phyloP scores from a whole-genome alignment of 805 yeast species.

The Ogataea sp. region DNA sequence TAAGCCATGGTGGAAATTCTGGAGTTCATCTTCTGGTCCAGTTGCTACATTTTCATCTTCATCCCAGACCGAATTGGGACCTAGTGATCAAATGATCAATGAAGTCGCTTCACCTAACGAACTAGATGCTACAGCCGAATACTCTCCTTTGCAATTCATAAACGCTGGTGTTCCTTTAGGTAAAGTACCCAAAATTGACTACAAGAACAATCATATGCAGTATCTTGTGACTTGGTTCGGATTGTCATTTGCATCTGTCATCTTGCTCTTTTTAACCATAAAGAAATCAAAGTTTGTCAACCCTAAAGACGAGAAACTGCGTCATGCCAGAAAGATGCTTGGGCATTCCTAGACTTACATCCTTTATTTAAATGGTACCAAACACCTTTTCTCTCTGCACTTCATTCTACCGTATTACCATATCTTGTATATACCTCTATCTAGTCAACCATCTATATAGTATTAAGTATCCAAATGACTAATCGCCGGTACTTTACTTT shows the following conservation, averaged over 20 bases:
- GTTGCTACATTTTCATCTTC: no score
- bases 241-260: slow-evolving; percentile 61
- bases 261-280: slow-evolving; percentile 50
- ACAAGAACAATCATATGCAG: slow-evolving; percentile 85
- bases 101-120: slow-evolving; percentile 3
- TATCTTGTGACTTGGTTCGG: slow-evolving; percentile 96
- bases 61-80: no score
- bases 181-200: slow-evolving; percentile 66
- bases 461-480: no score
- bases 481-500: no score
- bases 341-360: slow-evolving; percentile 10
- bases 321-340: slow-evolving; percentile 37
- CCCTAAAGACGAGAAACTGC: slow-evolving; percentile 38
- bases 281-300: slow-evolving; percentile 31
- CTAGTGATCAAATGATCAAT: background rate
- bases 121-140: slow-evolving; percentile 29
- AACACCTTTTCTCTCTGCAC: no score
- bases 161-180: slow-evolving; percentile 90
- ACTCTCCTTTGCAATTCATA: slow-evolving; percentile 49
- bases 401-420: no score
- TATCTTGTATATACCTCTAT: no score
- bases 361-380: no score
- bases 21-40: slow-evolving; percentile 15
- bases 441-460: no score
- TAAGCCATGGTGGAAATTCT: slow-evolving; percentile 21